Base-by-base conservation (phyloP, 768 basidiomycete genomes). In the Macrolepiota fuliginosa region DNA sequence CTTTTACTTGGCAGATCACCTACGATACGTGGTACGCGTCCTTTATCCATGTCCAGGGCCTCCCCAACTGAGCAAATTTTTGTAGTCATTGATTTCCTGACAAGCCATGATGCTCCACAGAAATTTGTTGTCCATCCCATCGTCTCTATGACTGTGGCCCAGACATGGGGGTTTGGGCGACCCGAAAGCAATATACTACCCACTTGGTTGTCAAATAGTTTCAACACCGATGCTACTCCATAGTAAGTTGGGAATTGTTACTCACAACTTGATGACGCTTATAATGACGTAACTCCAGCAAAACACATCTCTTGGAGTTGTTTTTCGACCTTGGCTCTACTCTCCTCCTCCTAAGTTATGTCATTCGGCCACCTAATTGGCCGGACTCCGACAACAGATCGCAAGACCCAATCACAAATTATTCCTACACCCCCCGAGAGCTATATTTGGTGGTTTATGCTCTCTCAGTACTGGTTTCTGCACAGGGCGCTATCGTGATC, bases 41-140 rank as follows among this genome's bases (percentile, higher is more conserved):
- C 61, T 17, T 49, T 15, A 46, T 52, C 59, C 54, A 27, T 10
- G 29, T 50, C 13, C 24, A 12, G 22, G 24, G 17, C 17, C 24
- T 42, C 37, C 9, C 15, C 46, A 17, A 54, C 54, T 66, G 39
- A 61, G 35, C 51, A 49, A 50, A 54, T 22, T 19, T 45, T 13
- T 47, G 1, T 56, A 84, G 83, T 82, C 13, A 67, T 80, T 4
- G 79, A 84, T 65, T 75, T 81, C 37, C 66, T 83, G 6, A 64
- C 47, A 9, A 64, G 63, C 19, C 54, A 55, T 17, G 69, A 75
- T 50, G 70, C 71, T n/a, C 78, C 78, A n/a, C 62, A 69, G 13
- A 61, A 65, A n/a, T 67, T 86, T 42, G 57, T 77, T 3, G 67
- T 69, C 7, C 79, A 84, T 67, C 77, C 75, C 2, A 54, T 83